Conservation (phyloP, 306 rosid genomes). For the Spatholobus suberectus region DNA sequence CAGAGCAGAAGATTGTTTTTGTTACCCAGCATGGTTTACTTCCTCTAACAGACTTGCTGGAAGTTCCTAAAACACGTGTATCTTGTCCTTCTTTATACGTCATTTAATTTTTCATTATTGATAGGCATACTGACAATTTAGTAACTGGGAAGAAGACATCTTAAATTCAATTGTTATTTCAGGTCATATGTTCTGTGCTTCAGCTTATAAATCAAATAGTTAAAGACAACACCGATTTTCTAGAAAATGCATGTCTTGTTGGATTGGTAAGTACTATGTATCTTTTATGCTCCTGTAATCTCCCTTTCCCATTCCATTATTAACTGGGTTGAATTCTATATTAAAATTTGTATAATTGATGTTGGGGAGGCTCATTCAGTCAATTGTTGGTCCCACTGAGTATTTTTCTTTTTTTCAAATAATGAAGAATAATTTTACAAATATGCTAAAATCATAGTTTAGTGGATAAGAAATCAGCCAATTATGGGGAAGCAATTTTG, state of each 20-base stretch:
- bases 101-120: conserved; percentile 22
- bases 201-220: conserved; percentile 94
- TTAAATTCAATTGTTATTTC: conserved; percentile 42
- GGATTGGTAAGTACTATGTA: conserved; percentile 78
- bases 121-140: conserved; percentile 31
- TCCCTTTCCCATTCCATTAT: conserved; percentile 22
- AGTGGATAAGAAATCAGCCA: conserved; percentile 26
- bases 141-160: conserved; percentile 20
- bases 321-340: conserved; percentile 14
- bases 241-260: conserved; percentile 96
- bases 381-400: neutral
- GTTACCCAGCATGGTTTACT: conserved; percentile 94
- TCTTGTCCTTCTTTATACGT: conserved; percentile 44
- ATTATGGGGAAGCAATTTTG: conserved; percentile 7
- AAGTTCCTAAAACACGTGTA: conserved; percentile 89
- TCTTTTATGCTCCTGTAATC: conserved; percentile 12
- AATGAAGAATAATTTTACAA: conserved; percentile 8
- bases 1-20: conserved; percentile 95
- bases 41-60: conserved; percentile 89
- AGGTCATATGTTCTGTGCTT: conserved; percentile 96
- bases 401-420: neutral
- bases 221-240: conserved; percentile 88
- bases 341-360: conserved; percentile 14
- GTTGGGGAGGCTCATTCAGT: conserved; percentile 18
- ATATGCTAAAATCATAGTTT: conserved; percentile 3